Percentiles rank a stretch among this genome's conserved stretches.
Evolutionary conservation across 2,329 filamentous ascomycete species (phyloP).

Genomic region (Ilyonectria mors-panacis): DNA sequence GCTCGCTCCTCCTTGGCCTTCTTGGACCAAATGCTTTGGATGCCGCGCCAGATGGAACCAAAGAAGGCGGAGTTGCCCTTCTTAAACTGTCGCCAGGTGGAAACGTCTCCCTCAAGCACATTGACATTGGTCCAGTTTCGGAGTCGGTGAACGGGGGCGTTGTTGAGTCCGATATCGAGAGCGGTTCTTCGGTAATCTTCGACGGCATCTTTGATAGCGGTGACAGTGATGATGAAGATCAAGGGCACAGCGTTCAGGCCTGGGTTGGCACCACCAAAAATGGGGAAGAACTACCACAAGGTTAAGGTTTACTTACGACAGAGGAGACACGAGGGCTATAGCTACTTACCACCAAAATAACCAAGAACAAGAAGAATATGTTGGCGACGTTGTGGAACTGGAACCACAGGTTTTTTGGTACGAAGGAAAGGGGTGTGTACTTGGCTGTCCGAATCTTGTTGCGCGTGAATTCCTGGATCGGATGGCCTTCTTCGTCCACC

Average conservation of each 20-base stretch:
- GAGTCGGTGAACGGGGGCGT: conserved; percentile 92
- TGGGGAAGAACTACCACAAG: conserved; percentile 84
- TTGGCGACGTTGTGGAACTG: conserved; percentile 99
- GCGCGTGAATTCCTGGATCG: conserved; percentile 78
- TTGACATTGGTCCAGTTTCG: conserved; percentile 95
- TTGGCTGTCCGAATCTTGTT: conserved; percentile 99
- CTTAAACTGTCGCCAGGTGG: conserved; percentile 89
- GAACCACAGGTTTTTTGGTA: conserved; percentile 97
- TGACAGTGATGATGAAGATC: conserved; percentile 91
- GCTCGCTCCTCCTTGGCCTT: conserved; percentile 64
- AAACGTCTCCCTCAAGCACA: conserved; percentile 87
- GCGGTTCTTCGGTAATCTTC: conserved; percentile 95
- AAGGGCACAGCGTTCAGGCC: conserved; percentile 91
- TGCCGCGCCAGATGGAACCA: conserved; percentile 66
- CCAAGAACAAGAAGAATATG: conserved; percentile 96
- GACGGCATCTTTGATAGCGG: conserved; percentile 93
- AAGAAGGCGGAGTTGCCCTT: conserved; percentile 82
- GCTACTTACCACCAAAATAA: conserved; percentile 88
- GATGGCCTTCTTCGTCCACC: conserved; percentile 85
- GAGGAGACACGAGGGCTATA: conserved; percentile 11
- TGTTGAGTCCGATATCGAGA: conserved; percentile 94
- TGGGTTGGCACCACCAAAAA: conserved; percentile 93
- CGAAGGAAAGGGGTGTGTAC: conserved; percentile 94
- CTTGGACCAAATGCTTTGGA: conserved; percentile 65
- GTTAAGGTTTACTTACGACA: conserved; percentile 35